phyloP scores from a whole-genome alignment of 108 stramenopile genomes.

The Stephanodiscus minutulus region DNA sequence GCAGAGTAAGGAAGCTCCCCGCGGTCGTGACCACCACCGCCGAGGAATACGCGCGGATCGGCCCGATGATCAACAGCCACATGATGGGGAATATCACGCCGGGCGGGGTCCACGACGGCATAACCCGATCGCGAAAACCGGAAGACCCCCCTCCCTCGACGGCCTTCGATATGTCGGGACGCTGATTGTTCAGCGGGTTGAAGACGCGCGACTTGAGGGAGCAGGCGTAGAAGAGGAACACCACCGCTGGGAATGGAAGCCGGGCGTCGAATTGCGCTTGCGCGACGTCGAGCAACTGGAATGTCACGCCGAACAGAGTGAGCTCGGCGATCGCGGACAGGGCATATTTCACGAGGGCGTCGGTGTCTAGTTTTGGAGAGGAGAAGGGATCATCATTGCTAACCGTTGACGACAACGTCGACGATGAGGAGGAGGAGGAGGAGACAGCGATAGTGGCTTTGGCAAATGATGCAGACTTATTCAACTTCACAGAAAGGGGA shows the following conservation, averaged over 20 bases:
- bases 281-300: slow-evolving; percentile 30
- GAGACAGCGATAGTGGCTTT: not conserved
- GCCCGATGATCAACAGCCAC: slow-evolving; percentile 88
- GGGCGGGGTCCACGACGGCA: slow-evolving; percentile 89
- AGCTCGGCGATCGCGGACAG: slow-evolving; percentile 25
- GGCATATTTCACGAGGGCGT: slow-evolving; percentile 34
- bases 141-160: slow-evolving; percentile 25
- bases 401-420: not conserved
- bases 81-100: slow-evolving; percentile 92
- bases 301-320: slow-evolving; percentile 28
- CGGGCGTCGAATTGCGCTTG: slow-evolving; percentile 11
- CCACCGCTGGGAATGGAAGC: slow-evolving; percentile 22
- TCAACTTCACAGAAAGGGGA: not conserved
- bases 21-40: slow-evolving; percentile 59
- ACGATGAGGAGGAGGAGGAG: not conserved
- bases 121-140: slow-evolving; percentile 65
- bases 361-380: slow-evolving; percentile 41
- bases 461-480: slow-evolving; percentile 2
- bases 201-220: slow-evolving; percentile 59
- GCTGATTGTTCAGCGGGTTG: slow-evolving; percentile 62
- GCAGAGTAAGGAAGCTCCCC: slow-evolving; percentile 34
- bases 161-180: slow-evolving; percentile 56
- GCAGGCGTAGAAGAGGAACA: slow-evolving; percentile 35
- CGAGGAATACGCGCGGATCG: slow-evolving; percentile 78
- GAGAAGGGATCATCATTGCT: slow-evolving; percentile 26